Base-by-base conservation (phyloP, 202 grass and related monocot species). In the Brachypodium distachyon region DNA sequence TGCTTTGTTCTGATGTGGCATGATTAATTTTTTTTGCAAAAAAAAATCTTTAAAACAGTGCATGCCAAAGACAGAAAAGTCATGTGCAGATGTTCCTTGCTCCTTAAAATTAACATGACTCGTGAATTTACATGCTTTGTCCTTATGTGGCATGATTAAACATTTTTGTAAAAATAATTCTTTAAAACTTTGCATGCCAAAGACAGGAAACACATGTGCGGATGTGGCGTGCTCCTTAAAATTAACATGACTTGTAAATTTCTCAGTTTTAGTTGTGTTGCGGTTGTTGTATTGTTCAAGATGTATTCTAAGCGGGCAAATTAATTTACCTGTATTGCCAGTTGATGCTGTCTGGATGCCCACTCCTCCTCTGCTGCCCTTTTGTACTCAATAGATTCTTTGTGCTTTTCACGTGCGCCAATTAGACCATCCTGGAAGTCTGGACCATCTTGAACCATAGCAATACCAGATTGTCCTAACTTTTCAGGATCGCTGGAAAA, bases 351-450 rank as follows among this genome's bases (percentile, higher is more conserved):
- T 85, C 96, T 90, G 16, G 85, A 86, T 58, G 91, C 96, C 96
- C 92, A 95, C 75, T 99, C 96, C 76, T 88, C 83, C 79, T 92
- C 92, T 58, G 21, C 47, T 68, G 89, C 92, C 55, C 77, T 88
- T 78, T 84, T 95, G 64, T 83, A 99, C 71, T 93, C 89, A 18
- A 53, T 71, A 67, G 96, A 93, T 86, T 90, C 85, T 84, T 99
- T 99, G 85, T 87, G 92, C 32, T 89, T 99, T 76, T 99, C 96
- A 37, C 96, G 89, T 1, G 72, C 85, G 16, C 43, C 80, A 65
- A 93, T 75, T 83, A 97, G 47, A 51, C 32, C 37, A 67, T 54
- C 68, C 58, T 78, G 76, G 61, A 63, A 26, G 31, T 70, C 13
- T 44, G 65, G 33, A 55, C 40, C 33, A 67, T 60, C 65, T 38